phyloP scores from a whole-genome alignment of 1,139 yeast genomes.

The Nakaseomyces bracarensis region DNA sequence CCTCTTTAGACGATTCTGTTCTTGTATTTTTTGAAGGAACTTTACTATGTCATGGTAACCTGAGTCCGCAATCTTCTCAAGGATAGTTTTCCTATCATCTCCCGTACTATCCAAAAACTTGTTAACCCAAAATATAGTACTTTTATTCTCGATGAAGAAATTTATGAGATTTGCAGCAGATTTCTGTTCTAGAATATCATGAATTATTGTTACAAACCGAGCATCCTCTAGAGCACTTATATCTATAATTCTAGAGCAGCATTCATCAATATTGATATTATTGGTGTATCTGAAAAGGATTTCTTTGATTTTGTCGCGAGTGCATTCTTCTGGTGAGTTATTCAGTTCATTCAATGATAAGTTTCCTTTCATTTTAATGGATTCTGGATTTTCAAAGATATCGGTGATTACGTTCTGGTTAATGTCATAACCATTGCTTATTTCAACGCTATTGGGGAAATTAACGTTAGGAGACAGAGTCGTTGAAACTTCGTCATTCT shows the following conservation, averaged over 20 bases:
- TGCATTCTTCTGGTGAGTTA: not conserved
- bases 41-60: not conserved
- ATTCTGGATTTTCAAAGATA: slow-evolving; percentile 1
- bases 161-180: not conserved
- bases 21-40: not conserved
- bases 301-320: not conserved
- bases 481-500: slow-evolving; percentile 32
- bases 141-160: not conserved
- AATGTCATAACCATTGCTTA: too few species aligned
- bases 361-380: not conserved
- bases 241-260: not conserved
- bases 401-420: too few species aligned
- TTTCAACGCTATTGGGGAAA: slow-evolving; percentile 8
- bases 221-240: not conserved
- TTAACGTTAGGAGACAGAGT: slow-evolving; percentile 19
- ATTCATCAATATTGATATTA: not conserved
- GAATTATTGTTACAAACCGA: not conserved
- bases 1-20: not conserved
- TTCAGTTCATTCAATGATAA: not conserved
- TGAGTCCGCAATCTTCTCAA: not conserved
- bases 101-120: not conserved
- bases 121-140: not conserved
- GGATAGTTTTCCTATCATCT: not conserved
- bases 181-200: not conserved
- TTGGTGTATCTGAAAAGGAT: not conserved